A percentile compares a stretch with the other conserved stretches of the same genome.
These are phyloP conservation scores for Clavispora phyllophila DNA, from an alignment of 805 yeast species.

Conservation along the genomic window DNA sequence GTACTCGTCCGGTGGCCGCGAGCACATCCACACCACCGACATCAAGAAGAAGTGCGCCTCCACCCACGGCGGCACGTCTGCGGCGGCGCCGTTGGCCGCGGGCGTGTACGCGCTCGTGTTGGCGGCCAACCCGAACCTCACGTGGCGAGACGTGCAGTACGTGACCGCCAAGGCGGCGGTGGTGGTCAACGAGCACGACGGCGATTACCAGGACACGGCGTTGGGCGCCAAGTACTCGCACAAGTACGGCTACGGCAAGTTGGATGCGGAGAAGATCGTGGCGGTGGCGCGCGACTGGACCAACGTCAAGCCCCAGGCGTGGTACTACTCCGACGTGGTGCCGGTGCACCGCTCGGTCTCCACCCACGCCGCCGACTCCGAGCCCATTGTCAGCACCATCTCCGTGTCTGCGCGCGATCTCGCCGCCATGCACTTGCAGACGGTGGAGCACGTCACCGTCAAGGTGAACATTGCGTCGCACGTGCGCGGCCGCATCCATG, in stretches of 20 bases:
- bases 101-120: constrained; percentile 86
- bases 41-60: constrained; percentile 63
- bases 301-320: constrained; percentile 87
- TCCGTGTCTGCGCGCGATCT: constrained; percentile 47
- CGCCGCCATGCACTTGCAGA: constrained; percentile 53
- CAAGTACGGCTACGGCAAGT: constrained; percentile 85
- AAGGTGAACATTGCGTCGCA: constrained; percentile 64
- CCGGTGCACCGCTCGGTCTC: constrained; percentile 24
- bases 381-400: constrained; percentile 24
- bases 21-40: constrained; percentile 85
- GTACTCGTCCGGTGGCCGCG: constrained; percentile 86
- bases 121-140: constrained; percentile 76
- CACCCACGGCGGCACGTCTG: constrained; percentile 93
- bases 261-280: constrained; percentile 77
- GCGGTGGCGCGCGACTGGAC: constrained; percentile 69
- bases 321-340: constrained; percentile 52
- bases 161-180: constrained; percentile 67
- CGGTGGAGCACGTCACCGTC: constrained; percentile 82
- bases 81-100: constrained; percentile 98
- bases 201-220: constrained; percentile 69
- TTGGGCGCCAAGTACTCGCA: constrained; percentile 72
- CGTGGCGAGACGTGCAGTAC: constrained; percentile 96
- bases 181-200: constrained; percentile 63
- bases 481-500: constrained; percentile 64
- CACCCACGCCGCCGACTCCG: constrained; percentile 8